Evolutionary conservation across 2,329 filamentous ascomycete species (phyloP).

Genomic region (Diaporthe sp.): DNA sequence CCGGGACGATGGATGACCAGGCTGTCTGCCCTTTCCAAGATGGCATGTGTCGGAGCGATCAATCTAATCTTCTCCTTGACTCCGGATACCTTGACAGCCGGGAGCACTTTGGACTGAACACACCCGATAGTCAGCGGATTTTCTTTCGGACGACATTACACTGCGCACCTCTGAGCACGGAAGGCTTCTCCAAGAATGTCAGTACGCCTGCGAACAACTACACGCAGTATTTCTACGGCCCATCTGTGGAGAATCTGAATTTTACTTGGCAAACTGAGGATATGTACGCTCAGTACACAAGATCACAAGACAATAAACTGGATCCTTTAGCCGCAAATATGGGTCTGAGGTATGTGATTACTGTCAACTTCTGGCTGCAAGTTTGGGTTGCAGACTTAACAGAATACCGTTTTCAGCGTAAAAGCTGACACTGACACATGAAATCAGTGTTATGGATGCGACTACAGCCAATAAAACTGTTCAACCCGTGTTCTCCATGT

Average conservation of each 20-base stretch:
- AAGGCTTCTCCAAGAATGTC: neutral
- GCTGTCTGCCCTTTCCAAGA: constrained; percentile 40
- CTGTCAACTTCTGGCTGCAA: neutral
- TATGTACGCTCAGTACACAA: neutral
- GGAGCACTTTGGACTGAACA: constrained; percentile 41
- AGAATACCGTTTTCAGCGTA: neutral
- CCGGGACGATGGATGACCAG: constrained; percentile 1
- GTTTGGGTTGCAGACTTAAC: neutral
- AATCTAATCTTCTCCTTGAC: constrained; percentile 34
- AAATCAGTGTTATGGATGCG: neutral
- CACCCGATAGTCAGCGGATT: constrained; percentile 35
- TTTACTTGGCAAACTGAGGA: neutral
- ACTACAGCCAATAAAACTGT: neutral
- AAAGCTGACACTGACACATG: neutral
- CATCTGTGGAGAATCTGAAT: fast-evolving
- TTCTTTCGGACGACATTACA: neutral
- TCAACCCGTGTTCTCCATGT: fast-evolving
- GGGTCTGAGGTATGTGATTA: neutral
- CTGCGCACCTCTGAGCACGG: constrained; percentile 14
- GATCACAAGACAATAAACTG: neutral
- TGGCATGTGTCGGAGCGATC: constrained; percentile 30
- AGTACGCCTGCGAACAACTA: neutral
- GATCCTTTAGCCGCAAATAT: fast-evolving
- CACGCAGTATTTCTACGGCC: constrained; percentile 28
- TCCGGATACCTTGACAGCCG: constrained; percentile 40